Conservation (phyloP, 106 monocot genomes). For the Gastrodia elata region DNA sequence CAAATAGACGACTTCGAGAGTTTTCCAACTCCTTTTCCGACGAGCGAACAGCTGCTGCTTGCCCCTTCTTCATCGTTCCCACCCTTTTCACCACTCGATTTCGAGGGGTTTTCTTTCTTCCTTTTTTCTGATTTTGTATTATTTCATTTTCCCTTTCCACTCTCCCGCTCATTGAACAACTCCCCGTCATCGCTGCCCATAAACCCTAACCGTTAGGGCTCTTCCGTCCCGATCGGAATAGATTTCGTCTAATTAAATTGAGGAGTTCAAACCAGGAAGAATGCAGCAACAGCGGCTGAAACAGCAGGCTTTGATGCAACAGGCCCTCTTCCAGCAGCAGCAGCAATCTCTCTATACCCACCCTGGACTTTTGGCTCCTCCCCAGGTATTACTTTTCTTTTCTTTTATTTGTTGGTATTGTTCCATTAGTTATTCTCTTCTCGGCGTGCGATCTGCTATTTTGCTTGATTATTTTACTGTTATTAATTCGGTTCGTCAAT, state of each 20-base stretch:
- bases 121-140: not conserved
- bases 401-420: not conserved
- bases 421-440: not conserved
- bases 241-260: not conserved
- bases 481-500: not conserved
- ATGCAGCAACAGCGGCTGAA: constrained; percentile 20
- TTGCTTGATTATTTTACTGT: not conserved
- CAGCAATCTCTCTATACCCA: constrained; percentile 24
- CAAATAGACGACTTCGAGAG: not conserved
- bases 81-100: constrained; percentile 14
- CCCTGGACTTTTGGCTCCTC: constrained; percentile 20
- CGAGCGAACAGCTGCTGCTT: not conserved
- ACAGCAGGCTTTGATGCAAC: constrained; percentile 32
- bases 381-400: constrained; percentile 9
- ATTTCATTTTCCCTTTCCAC: not conserved
- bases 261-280: constrained; percentile 9
- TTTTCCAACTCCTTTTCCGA: not conserved
- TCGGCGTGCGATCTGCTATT: not conserved
- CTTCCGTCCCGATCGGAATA: not conserved
- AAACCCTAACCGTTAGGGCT: constrained; percentile 14
- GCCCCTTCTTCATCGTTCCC: not conserved
- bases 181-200: not conserved
- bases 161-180: not conserved
- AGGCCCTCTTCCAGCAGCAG: constrained; percentile 20
- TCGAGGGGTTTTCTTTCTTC: constrained; percentile 8